These are phyloP conservation scores for Linnemannia elongata DNA, from an alignment of 192 early-diverging fungal species.

Conservation along the genomic window DNA sequence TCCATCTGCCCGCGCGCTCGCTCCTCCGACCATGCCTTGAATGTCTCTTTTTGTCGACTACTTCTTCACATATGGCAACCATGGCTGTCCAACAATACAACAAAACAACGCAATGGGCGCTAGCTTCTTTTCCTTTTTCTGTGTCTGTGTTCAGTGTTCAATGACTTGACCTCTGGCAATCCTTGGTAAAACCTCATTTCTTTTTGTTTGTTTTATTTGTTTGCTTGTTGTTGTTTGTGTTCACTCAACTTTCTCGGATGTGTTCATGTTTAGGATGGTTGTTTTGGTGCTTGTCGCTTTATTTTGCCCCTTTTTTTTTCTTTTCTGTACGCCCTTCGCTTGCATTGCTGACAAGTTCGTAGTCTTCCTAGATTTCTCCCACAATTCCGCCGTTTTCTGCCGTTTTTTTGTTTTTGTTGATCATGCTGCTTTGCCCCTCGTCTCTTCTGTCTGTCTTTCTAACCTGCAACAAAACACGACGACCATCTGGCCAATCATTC, in stretches of 20 bases:
- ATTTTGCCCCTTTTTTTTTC: background rate
- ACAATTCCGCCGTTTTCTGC: background rate
- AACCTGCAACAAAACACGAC: background rate
- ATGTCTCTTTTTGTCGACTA: background rate
- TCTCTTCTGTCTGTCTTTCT: background rate
- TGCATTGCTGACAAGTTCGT: background rate
- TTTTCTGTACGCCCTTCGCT: background rate
- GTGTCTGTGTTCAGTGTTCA: background rate
- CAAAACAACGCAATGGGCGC: background rate
- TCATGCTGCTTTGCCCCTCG: background rate
- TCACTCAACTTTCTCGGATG: background rate
- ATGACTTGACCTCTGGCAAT: too few relatives aligned
- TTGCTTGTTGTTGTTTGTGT: background rate
- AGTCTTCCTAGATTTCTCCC: background rate
- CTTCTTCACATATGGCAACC: background rate
- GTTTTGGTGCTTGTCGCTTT: background rate
- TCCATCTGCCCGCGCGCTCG: background rate
- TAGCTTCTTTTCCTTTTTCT: background rate
- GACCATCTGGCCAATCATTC: background rate
- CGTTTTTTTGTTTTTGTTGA: constrained; percentile 1
- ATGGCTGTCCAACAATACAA: background rate
- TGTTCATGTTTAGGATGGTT: background rate
- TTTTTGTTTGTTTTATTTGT: background rate
- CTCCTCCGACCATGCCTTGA: background rate
- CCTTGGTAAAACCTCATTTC: constrained; percentile 1